A percentile compares a stretch with the other conserved stretches of the same genome.
phyloP scores from a whole-genome alignment of 257 asterid genomes.

The Solanum appendiculatum region DNA sequence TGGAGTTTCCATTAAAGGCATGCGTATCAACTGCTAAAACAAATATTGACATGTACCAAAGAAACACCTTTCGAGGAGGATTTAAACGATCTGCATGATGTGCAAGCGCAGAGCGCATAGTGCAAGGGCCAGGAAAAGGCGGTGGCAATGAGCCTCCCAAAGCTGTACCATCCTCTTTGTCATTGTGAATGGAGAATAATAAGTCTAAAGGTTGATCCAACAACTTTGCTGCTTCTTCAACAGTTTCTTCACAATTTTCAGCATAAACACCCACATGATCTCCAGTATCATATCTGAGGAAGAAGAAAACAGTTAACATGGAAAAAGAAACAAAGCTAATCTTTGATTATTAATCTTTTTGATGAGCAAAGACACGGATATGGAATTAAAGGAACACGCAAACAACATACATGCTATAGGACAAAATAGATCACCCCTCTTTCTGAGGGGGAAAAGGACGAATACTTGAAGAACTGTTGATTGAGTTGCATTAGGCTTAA shows the following conservation, averaged over 20 bases:
- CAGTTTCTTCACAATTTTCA: constrained; percentile 45
- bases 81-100: constrained; percentile 53
- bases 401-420: neutral
- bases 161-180: constrained; percentile 52
- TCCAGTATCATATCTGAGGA: constrained; percentile 51
- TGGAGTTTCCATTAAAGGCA: neutral
- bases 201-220: constrained; percentile 39
- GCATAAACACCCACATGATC: constrained; percentile 72
- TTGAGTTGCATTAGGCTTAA: too few relatives aligned
- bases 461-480: neutral
- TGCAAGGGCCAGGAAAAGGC: constrained; percentile 69
- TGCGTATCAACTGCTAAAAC: neutral
- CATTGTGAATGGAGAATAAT: constrained; percentile 38
- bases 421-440: neutral
- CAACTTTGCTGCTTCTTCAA: constrained; percentile 47
- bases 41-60: neutral
- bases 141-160: constrained; percentile 55
- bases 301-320: neutral
- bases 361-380: neutral
- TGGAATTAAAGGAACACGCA: neutral
- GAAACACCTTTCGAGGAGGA: constrained; percentile 48
- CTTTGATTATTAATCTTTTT: neutral
- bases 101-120: constrained; percentile 47
- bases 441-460: too few relatives aligned
- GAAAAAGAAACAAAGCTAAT: neutral